Base-by-base conservation (phyloP, 305 asterid genomes). In the Plantago rigida region DNA sequence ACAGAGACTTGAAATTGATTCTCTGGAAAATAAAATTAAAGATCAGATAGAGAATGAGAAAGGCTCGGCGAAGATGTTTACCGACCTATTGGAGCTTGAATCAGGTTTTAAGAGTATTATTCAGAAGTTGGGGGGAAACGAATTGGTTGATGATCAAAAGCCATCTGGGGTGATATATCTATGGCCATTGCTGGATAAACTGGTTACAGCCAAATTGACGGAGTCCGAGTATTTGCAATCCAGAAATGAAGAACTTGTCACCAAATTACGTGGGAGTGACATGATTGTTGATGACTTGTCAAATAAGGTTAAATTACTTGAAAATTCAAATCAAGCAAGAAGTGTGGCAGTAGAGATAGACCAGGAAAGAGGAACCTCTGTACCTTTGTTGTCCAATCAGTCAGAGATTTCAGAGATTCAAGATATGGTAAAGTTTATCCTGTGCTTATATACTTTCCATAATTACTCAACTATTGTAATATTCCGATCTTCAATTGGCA, bases 371-470 rank as follows among this genome's bases (percentile, higher is more conserved):
- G 83, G 76, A 69, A 57, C 77, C 68, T 78, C 82, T 11, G 60
- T 72, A 66, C 73, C 86, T 42, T 70, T 84, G 64, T 65, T 78
- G 72, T 71, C 92, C 75, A 17, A 82, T 67, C 81, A 73, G 69
- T 75, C 96, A 41, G 99, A 93, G 90, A 89, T 89, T 79, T 85
- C 97, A 39, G 99, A 93, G 77, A 78, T 85, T 63, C 97, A 87
- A 61, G 97, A 87, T 60, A 56, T 72, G 95, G 99, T 89, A 87
- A 77, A 47, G 65, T 66, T 68, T 36, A 13, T 73, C 65, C 49
- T 59, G 31, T 70, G 62, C 55, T 22, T 22, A 51, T 57, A 65
- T 46, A 2, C 8, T 58, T 72, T 39, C 60, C 31, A 14, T 31
- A 22, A 68, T 26, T 62, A 59, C 54, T 66, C 53, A 60, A 46